Evolutionary conservation across 2,329 filamentous ascomycete genomes (phyloP), one percentile per base, ranked within the genome.

Genomic region (Aspergillus melleus): DNA sequence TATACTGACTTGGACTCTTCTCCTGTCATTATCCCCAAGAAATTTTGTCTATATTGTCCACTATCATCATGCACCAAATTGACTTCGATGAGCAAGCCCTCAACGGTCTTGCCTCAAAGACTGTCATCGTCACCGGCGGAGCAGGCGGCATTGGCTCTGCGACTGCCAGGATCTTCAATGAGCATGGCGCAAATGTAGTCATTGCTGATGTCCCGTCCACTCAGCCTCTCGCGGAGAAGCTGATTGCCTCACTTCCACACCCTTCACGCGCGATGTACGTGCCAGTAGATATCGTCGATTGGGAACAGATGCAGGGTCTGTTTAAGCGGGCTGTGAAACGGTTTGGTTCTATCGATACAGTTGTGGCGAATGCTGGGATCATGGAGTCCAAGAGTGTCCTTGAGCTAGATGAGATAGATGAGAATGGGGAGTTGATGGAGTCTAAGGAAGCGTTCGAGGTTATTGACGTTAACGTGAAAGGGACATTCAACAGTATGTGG

Each of bases 181-280:
- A 52, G 30, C 50, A 52, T 52, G 50, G 29, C 30, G 26, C 50
- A 3, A 52, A 52, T 22, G 50, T 52, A 8, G 50, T 52, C 24
- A 20, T 52, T 12, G 50, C 50, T 4, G 50, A 52, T 39, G 67
- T 79, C 20, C 20, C 20, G 19, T 6, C 4, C 46, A 12, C 46
- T 22, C 46, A 9, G 24, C 8, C 46, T 1, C 20, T 9, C 3
- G 46, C 46, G 9, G 46, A 24, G 46, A 49, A 22, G 16, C 2
- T 49, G 46, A 6, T 49, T n/a, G 24, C 24, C 3, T 22, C 20
- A 5, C 46, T 49, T 22, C 8, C 46, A 12, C 10, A 49, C 11
- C 24, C 46, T 22, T 49, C 20, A 6, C 46, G 20, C 24, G 46
- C 24, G 3, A 22, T 22, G 20, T 49, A 22, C 14, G 46, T 49